phyloP scores from a whole-genome alignment of 805 yeast species.

The Ogataea paradorogensis region DNA sequence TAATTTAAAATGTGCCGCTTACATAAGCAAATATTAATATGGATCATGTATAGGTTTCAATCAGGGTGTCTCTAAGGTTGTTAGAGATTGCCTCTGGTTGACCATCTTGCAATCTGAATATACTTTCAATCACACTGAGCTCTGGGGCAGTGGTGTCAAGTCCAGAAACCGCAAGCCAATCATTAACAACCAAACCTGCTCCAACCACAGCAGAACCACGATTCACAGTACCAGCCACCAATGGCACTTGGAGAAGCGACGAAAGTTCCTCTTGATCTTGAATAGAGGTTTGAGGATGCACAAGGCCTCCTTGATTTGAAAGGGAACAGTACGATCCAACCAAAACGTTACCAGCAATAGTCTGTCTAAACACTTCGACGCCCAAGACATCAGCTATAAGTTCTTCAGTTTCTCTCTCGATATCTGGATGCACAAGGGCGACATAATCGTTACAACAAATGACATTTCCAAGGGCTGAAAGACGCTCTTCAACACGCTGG shows the following conservation, averaged over 20 bases:
- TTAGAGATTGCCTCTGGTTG: constrained; percentile 84
- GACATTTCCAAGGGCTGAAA: constrained; percentile 95
- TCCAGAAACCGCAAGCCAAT: constrained; percentile 97
- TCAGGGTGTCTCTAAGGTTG: constrained; percentile 85
- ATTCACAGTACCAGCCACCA: constrained; percentile 98
- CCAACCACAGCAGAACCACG: constrained; percentile 98
- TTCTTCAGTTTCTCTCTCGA: constrained; percentile 98
- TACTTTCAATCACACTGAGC: constrained; percentile 92
- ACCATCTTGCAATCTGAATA: constrained; percentile 89
- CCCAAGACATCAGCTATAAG: constrained; percentile 96
- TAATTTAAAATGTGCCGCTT: neutral
- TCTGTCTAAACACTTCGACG: constrained; percentile 98
- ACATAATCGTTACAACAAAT: constrained; percentile 98
- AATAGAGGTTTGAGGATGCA: constrained; percentile 94
- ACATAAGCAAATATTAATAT: constrained; percentile 6
- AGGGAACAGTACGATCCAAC: constrained; percentile 96
- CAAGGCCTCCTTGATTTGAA: constrained; percentile 97
- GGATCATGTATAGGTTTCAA: constrained; percentile 77
- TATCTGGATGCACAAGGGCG: constrained; percentile 98
- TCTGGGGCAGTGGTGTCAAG: constrained; percentile 98
- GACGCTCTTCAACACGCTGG: constrained; percentile 96
- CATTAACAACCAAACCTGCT: constrained; percentile 98
- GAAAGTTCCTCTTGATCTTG: constrained; percentile 98
- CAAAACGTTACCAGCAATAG: constrained; percentile 95
- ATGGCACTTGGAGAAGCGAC: constrained; percentile 91